A percentile compares a stretch with the other conserved stretches of the same genome.
Evolutionary conservation across 805 yeast genomes (phyloP).

Genomic region (Ogataea kodamae): DNA sequence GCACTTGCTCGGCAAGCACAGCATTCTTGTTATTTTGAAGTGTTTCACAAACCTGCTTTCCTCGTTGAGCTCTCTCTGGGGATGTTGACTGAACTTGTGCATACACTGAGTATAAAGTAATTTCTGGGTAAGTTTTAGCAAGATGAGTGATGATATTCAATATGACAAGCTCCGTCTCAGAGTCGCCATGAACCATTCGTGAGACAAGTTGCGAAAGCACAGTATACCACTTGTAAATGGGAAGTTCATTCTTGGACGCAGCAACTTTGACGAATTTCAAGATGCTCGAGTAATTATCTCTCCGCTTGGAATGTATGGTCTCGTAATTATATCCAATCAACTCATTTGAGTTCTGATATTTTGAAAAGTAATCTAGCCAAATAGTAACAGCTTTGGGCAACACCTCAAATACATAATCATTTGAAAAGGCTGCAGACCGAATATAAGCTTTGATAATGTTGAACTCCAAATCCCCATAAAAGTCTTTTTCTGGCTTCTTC

Average conservation of each 20-base stretch:
- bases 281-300: slow-evolving; percentile 42
- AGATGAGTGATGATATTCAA: slow-evolving; percentile 55
- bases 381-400: slow-evolving; percentile 85
- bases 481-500: slow-evolving; percentile 29
- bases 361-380: slow-evolving; percentile 77
- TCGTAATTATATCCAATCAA: slow-evolving; percentile 27
- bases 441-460: slow-evolving; percentile 55
- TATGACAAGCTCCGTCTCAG: slow-evolving; percentile 52
- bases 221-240: slow-evolving; percentile 69
- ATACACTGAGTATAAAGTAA: slow-evolving; percentile 80
- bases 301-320: slow-evolving; percentile 29
- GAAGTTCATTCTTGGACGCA: slow-evolving; percentile 40
- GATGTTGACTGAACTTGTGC: slow-evolving; percentile 64
- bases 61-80: slow-evolving; percentile 43
- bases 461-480: slow-evolving; percentile 51
- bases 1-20: slow-evolving; percentile 21
- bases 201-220: slow-evolving; percentile 85
- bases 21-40: slow-evolving; percentile 21
- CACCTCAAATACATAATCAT: slow-evolving; percentile 71
- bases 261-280: slow-evolving; percentile 43
- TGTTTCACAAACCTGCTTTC: slow-evolving; percentile 41
- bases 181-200: slow-evolving; percentile 63
- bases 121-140: slow-evolving; percentile 67
- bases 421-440: slow-evolving; percentile 58
- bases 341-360: slow-evolving; percentile 28